A percentile compares a stretch with the other conserved stretches of the same genome.
Evolutionary conservation across 2,329 filamentous ascomycete species (phyloP).

Genomic region (Bipolaris cookei): DNA sequence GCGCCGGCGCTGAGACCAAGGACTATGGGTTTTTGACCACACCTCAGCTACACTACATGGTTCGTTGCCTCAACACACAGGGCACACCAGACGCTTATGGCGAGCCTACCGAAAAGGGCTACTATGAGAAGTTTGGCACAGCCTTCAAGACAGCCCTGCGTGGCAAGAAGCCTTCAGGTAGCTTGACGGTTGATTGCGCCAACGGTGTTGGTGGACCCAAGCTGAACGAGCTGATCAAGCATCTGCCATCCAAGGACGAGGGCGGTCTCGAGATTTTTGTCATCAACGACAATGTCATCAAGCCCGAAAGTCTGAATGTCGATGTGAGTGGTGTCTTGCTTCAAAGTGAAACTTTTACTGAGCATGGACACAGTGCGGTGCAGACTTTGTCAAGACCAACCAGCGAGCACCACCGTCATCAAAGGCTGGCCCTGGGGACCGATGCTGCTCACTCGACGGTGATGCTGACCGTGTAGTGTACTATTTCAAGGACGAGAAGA

Average conservation of each 20-base stretch:
- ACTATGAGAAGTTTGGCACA: conserved; percentile 88
- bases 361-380: conserved; percentile 71
- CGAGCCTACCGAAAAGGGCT: conserved; percentile 84
- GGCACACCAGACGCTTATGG: conserved; percentile 88
- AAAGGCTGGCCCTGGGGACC: conserved; percentile 75
- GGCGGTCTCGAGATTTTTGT: conserved; percentile 77
- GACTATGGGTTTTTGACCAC: conserved; percentile 95
- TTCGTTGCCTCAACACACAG: conserved; percentile 91
- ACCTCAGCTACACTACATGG: conserved; percentile 96
- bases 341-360: conserved; percentile 1
- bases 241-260: conserved; percentile 71
- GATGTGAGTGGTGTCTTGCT: conserved; percentile 64
- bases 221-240: conserved; percentile 82
- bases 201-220: conserved; percentile 97
- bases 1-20: conserved; percentile 73
- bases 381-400: conserved; percentile 96
- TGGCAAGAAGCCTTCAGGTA: conserved; percentile 70
- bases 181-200: conserved; percentile 88
- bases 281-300: conserved; percentile 90
- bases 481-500: conserved; percentile 85
- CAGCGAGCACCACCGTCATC: conserved; percentile 86
- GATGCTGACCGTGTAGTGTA: conserved; percentile 96
- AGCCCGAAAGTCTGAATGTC: conserved; percentile 85
- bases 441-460: conserved; percentile 90
- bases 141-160: conserved; percentile 86